These are phyloP conservation scores for Alternaria novae-zelandiae DNA, from an alignment of 2,329 filamentous ascomycete genomes.

Conservation along the genomic window DNA sequence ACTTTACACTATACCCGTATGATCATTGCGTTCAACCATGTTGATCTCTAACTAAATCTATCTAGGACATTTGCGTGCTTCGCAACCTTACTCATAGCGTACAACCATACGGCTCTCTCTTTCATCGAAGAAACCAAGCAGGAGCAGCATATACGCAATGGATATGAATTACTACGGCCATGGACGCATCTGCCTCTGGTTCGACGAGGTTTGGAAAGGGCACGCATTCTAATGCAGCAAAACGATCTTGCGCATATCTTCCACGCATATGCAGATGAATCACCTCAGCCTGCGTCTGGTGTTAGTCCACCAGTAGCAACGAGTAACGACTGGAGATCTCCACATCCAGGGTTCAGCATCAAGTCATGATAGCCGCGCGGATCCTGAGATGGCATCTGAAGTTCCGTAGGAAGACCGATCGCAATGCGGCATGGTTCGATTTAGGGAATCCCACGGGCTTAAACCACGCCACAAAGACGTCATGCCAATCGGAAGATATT, in stretches of 20 bases:
- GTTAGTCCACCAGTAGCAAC: constrained; percentile 6
- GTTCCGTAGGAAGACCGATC: neutral
- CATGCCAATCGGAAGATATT: neutral
- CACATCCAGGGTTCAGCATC: neutral
- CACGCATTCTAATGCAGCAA: constrained; percentile 28
- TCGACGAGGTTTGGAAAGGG: constrained; percentile 25
- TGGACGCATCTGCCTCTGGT: constrained; percentile 31
- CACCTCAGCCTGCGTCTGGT: neutral
- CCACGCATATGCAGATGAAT: constrained; percentile 9
- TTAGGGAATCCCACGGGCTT: neutral
- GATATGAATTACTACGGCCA: constrained; percentile 26
- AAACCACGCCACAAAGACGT: neutral
- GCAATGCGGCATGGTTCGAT: neutral
- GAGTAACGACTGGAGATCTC: constrained; percentile 9
- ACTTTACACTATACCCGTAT: constrained; percentile 30
- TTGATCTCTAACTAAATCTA: neutral
- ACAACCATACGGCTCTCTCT: constrained; percentile 21
- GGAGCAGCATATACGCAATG: constrained; percentile 32
- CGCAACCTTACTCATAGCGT: constrained; percentile 27
- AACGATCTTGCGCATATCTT: constrained; percentile 22
- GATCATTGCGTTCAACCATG: neutral
- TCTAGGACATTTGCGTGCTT: constrained; percentile 27
- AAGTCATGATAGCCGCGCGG: neutral
- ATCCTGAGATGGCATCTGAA: neutral
- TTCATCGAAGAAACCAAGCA: constrained; percentile 29